These are phyloP conservation scores for Senna tora DNA, from an alignment of 306 rosid species.

Conservation along the genomic window DNA sequence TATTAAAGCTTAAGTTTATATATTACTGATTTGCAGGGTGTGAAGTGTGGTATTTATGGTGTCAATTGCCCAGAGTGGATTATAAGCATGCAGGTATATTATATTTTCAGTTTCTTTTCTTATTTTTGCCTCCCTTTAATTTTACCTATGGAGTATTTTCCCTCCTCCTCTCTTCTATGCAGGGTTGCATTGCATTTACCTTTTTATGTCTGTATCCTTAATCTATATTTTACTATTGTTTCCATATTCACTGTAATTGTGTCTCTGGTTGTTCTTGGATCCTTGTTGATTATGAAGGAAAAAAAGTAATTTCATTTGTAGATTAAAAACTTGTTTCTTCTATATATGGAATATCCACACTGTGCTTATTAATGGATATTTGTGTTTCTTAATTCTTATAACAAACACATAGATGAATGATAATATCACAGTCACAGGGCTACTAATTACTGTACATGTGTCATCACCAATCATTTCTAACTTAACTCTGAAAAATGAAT, in stretches of 20 bases:
- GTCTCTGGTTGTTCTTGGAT: not conserved
- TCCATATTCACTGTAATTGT: too few relatives aligned
- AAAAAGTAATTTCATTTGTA: constrained; percentile 1
- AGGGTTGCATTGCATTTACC: too few relatives aligned
- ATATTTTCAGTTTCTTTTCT: constrained; percentile 21
- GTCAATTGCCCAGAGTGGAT: constrained; percentile 85
- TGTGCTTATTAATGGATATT: too few relatives aligned
- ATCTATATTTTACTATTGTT: constrained; percentile 19
- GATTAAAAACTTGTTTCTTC: constrained; percentile 29
- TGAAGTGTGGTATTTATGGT: constrained; percentile 90
- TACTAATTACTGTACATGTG: too few relatives aligned
- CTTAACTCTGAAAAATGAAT: constrained; percentile 35
- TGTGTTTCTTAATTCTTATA: too few relatives aligned
- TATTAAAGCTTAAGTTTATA: not conserved
- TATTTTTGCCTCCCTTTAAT: not conserved
- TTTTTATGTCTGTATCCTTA: constrained; percentile 14
- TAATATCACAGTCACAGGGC: too few relatives aligned
- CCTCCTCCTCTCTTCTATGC: too few relatives aligned
- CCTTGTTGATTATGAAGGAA: constrained; percentile 15
- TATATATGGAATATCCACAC: constrained; percentile 1
- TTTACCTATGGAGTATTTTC: constrained; percentile 19
- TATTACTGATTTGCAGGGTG: constrained; percentile 62
- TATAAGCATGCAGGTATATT: constrained; percentile 87
- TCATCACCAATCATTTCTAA: too few relatives aligned
- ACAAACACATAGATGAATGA: too few relatives aligned